A percentile compares a stretch with the other conserved stretches of the same genome.
phyloP scores from a whole-genome alignment of 345 rosid genomes.

The Ceriops tagal region DNA sequence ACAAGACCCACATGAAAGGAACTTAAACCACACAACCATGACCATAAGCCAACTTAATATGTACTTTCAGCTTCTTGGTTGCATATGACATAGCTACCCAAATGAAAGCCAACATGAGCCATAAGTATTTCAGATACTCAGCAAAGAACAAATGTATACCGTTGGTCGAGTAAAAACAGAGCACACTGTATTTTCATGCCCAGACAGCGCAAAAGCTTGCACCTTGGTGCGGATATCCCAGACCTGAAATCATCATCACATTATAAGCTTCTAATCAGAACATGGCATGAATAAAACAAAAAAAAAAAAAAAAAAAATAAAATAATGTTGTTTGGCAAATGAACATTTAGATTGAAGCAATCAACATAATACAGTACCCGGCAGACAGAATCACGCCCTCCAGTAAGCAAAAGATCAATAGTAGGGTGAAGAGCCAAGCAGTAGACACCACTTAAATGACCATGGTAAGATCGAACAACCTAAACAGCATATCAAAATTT shows the following conservation, averaged over 20 bases:
- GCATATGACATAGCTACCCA: background rate
- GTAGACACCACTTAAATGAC: conserved; percentile 97
- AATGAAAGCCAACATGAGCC: too few species aligned
- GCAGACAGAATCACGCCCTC: conserved; percentile 98
- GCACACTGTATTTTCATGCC: conserved; percentile 95
- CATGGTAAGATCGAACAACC: conserved; percentile 96
- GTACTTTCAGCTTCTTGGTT: background rate
- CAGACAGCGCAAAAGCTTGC: conserved; percentile 94
- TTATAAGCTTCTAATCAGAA: conserved; percentile 8
- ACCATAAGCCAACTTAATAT: too few species aligned
- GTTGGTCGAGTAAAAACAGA: conserved; percentile 92
- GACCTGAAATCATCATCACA: conserved; percentile 48
- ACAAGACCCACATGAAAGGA: background rate
- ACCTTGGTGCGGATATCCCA: conserved; percentile 97
- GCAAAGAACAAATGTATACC: conserved; percentile 33
- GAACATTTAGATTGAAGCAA: background rate
- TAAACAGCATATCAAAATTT: conserved; percentile 26
- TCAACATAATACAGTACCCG: conserved; percentile 48
- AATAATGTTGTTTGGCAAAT: background rate
- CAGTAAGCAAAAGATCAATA: conserved; percentile 79
- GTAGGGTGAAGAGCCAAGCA: conserved; percentile 99
- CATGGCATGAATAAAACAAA: conserved; percentile 11
- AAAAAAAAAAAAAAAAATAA: background rate
- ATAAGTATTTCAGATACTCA: background rate
- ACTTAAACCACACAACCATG: background rate